A percentile compares a stretch with the other conserved stretches of the same genome.
These are phyloP conservation scores for Euryodendron excelsum DNA, from an alignment of 148 eudicot species.

Conservation along the genomic window DNA sequence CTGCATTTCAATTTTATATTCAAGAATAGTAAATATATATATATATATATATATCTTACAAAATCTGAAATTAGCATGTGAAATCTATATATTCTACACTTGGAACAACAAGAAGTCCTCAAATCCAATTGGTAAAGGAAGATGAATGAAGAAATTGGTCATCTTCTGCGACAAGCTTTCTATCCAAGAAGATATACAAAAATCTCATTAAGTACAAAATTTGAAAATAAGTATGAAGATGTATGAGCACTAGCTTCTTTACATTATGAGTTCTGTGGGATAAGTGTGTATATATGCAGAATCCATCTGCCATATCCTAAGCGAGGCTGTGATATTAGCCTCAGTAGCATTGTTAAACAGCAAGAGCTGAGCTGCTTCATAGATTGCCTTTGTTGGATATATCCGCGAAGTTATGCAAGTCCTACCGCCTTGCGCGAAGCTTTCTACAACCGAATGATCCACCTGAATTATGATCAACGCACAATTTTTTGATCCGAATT, in stretches of 20 bases:
- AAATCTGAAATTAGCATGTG: no score
- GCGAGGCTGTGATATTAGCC: slow-evolving; percentile 39
- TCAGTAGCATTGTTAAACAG: slow-evolving; percentile 59
- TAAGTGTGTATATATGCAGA: slow-evolving; percentile 28
- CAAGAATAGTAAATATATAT: no score
- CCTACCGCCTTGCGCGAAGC: slow-evolving; percentile 67
- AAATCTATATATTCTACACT: no score
- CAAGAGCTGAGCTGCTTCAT: slow-evolving; percentile 40
- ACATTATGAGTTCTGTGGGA: background rate
- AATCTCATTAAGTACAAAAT: no score
- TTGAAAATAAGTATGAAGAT: no score
- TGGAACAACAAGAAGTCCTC: no score
- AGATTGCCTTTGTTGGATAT: slow-evolving; percentile 58
- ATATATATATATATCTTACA: no score
- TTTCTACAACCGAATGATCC: slow-evolving; percentile 67
- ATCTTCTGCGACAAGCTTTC: no score
- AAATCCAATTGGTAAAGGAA: no score
- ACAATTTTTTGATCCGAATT: background rate
- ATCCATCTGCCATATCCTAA: slow-evolving; percentile 57
- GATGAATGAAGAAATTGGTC: no score
- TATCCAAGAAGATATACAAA: no score
- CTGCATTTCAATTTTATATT: no score
- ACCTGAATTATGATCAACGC: slow-evolving; percentile 27
- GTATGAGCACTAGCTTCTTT: background rate
- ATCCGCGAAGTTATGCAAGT: slow-evolving; percentile 54